Percentiles rank a stretch among this genome's conserved stretches.
These are phyloP conservation scores for Triticum urartu DNA, from an alignment of 176 grass and related monocot species.

Conservation along the genomic window DNA sequence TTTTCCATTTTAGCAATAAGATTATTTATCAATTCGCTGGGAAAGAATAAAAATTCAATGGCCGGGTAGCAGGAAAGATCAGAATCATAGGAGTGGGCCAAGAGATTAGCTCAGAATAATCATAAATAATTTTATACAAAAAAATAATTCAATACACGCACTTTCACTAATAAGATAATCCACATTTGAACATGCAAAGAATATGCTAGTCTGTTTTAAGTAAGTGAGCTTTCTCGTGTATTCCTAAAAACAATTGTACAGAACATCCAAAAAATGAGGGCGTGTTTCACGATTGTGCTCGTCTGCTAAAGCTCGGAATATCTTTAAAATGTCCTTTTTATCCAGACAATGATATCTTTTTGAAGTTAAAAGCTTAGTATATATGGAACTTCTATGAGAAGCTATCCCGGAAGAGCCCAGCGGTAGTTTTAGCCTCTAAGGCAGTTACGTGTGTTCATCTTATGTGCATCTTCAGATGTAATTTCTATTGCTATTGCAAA, in stretches of 20 bases:
- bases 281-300: not conserved
- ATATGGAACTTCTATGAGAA: not conserved
- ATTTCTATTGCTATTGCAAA: not conserved
- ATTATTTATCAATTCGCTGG: not conserved
- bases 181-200: constrained; percentile 5
- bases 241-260: not conserved
- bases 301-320: not conserved
- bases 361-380: not conserved
- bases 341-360: not conserved
- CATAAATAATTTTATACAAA: not conserved
- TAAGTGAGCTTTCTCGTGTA: not conserved
- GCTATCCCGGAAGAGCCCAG: not conserved
- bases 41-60: not conserved
- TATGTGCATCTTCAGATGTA: too few relatives aligned
- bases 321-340: not conserved
- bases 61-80: not conserved
- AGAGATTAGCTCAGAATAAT: not conserved
- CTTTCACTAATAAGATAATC: not conserved
- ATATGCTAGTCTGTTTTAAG: not conserved
- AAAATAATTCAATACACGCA: not conserved
- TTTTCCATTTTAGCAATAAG: not conserved
- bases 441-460: not conserved
- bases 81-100: constrained; percentile 2
- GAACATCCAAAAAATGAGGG: not conserved
- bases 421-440: not conserved